Evolutionary conservation across 1,284 basidiomycete genomes (phyloP), one percentile per base, ranked within the genome.

Genomic region (Malassezia cuniculi): DNA sequence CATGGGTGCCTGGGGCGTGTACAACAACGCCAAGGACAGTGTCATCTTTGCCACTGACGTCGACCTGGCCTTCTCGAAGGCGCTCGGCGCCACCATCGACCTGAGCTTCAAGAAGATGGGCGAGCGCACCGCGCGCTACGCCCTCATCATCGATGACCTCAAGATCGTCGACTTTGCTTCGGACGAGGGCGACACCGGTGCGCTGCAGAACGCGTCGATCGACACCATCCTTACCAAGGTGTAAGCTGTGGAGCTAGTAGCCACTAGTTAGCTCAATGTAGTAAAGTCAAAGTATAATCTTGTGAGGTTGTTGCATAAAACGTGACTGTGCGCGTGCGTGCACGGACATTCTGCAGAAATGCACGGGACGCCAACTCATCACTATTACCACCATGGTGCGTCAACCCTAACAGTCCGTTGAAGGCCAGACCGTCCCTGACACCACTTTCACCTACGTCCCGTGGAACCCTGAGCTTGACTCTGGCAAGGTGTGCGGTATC

Each of bases 1-100:
- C 44, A 55, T 60, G 56, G 50, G 48, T 22, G 82, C 77, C 33
- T 85, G 82, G 80, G 78, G 73, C 14, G 51, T 78, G 35, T 72
- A 77, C 41, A 72, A 77, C 50, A 76, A 76, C 5, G 71, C 79
- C 54, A 75, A 79, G 65, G 80, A 84, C 66, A 78, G 80, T 72
- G 76, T 81, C 65, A 57, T 82, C 41, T 72, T 77, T 27, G 74
- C 81, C 52, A 76, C 77, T 24, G 82, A 85, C 64, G 54, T 72
- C 20, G 65, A 74, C 38, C 76, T 76, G n/a, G 65, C 72, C 47
- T 84, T 80, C 78, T 78, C 79, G 37, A 70, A 70, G 32, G 47
- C 69, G 29, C 67, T 83, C 31, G 79, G 78, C n/a, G 74, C 81
- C 31, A 69, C 70, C 31, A 45, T 76, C 39, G 80, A 82, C 62